These are phyloP conservation scores for Chalciporus sp. DNA, from an alignment of 1,284 basidiomycete genomes.

Conservation along the genomic window DNA sequence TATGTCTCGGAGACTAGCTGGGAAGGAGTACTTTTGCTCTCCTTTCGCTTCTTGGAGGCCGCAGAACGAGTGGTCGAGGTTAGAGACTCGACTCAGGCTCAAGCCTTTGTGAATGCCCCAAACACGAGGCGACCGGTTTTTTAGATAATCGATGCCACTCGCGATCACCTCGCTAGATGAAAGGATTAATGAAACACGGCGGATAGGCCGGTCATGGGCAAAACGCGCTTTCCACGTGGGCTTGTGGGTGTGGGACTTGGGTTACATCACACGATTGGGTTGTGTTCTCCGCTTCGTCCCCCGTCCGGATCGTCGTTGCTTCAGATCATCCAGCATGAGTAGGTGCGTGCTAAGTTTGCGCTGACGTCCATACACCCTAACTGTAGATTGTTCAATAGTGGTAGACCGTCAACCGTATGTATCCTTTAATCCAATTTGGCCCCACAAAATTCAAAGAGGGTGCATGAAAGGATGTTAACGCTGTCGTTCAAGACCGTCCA, in stretches of 20 bases:
- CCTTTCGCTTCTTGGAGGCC: neutral
- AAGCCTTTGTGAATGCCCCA: constrained; percentile 22
- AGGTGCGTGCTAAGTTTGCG: neutral
- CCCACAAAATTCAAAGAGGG: too few species aligned
- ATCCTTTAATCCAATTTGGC: too few species aligned
- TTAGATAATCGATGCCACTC: constrained; percentile 29
- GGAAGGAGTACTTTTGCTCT: neutral
- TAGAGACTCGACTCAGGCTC: constrained; percentile 7
- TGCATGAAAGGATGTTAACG: too few species aligned
- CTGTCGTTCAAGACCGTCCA: too few species aligned
- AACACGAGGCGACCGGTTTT: constrained; percentile 26
- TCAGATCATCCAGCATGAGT: neutral
- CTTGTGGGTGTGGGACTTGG: neutral
- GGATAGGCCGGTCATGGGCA: neutral
- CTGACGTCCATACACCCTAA: neutral
- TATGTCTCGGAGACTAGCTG: neutral
- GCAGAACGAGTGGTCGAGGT: neutral
- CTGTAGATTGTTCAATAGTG: neutral
- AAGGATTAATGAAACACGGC: neutral
- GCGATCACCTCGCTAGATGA: constrained; percentile 14
- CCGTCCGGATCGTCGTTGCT: neutral
- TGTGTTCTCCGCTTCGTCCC: neutral
- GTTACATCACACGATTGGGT: neutral
- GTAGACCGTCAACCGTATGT: too few species aligned
- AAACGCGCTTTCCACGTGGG: constrained; percentile 30